Evolutionary conservation across 2,329 filamentous ascomycete species (phyloP).

Genomic region (Aspergillus ochraceus): DNA sequence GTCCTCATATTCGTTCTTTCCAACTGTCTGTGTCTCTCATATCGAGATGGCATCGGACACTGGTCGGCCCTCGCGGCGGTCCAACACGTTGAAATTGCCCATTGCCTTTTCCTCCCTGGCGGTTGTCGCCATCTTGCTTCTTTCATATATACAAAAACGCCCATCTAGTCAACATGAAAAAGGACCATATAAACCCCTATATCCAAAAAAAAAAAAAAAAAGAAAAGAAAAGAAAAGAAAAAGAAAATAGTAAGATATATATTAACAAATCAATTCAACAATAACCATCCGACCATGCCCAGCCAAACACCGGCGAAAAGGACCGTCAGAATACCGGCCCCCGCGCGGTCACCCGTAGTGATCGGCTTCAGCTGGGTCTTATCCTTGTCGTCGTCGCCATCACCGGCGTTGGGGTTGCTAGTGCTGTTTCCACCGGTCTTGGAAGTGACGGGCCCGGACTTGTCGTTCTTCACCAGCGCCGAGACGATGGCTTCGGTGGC

Average conservation of each 20-base stretch:
- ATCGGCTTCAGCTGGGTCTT: conserved; percentile 14
- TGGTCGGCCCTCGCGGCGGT: no score
- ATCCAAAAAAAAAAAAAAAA: not conserved
- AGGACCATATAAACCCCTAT: not conserved
- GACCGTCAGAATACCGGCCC: conserved; percentile 40
- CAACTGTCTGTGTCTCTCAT: no score
- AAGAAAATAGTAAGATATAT: not conserved
- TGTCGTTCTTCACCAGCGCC: conserved; percentile 52
- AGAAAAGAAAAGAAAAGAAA: no score
- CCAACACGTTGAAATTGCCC: no score
- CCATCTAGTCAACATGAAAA: not conserved
- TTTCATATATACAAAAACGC: not conserved
- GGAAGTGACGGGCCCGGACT: conserved; percentile 43
- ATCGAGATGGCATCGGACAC: no score
- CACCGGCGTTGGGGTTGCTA: conserved; percentile 39
- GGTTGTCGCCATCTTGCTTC: no score
- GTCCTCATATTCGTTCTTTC: no score
- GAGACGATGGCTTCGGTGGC: conserved; percentile 65
- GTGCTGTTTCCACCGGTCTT: conserved; percentile 57
- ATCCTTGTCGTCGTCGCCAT: conserved; percentile 5
- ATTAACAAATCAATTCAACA: conserved; percentile 22
- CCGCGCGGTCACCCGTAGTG: conserved; percentile 37
- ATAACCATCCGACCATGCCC: conserved; percentile 32
- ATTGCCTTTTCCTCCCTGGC: no score
- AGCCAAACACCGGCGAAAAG: conserved; percentile 29